Evolutionary conservation across 495 filamentous ascomycete species (phyloP), one percentile per base, ranked within the genome.

Genomic region (Cenococcum geophilum): DNA sequence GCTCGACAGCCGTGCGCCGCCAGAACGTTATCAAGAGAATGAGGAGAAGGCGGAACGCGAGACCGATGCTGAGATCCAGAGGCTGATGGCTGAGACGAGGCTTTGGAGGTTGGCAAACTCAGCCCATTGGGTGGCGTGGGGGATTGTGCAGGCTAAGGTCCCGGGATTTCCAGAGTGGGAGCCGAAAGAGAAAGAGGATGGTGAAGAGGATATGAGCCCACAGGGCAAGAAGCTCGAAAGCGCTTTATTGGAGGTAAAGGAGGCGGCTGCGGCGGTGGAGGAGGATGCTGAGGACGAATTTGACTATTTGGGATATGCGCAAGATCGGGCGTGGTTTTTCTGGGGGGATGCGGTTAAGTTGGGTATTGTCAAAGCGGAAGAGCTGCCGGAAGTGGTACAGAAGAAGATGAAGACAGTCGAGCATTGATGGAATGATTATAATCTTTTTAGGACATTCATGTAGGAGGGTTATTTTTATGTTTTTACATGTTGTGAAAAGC

Each of bases 51-150:
- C 77, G 0, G 87, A 91, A 52, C 78, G 82, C 48, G 76, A 76
- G 6, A 68, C 76, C 0, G 88, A 92, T 47, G 73, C 77, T 10
- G 81, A 88, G 61, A 78, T 95, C 8, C 75, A 83, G 34, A 79
- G 78, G 56, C 76, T 97, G 27, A 69, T 95, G 64, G 81, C 85
- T 27, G 90, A 97, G 75, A 83, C 88, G 9, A 76, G 83, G 23
- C 76, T 92, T 43, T 99, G 95, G 95, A 82, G 92, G 4, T 79
- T 87, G 2, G 88, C 90, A 3, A 91, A 90, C 71, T 88, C 86
- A 20, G 92, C 89, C 1, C 86, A 91, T 71, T 99, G 95, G 95
- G 84, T 91, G 25, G 88, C 89, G 1, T 99, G 95, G 93, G 93
- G 93, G 27, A 89, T 97, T 50, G 86, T 97, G 55, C 95, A 97